Evolutionary conservation across 345 rosid species (phyloP), one percentile per base, ranked within the genome.

Genomic region (Excoecaria agallocha): DNA sequence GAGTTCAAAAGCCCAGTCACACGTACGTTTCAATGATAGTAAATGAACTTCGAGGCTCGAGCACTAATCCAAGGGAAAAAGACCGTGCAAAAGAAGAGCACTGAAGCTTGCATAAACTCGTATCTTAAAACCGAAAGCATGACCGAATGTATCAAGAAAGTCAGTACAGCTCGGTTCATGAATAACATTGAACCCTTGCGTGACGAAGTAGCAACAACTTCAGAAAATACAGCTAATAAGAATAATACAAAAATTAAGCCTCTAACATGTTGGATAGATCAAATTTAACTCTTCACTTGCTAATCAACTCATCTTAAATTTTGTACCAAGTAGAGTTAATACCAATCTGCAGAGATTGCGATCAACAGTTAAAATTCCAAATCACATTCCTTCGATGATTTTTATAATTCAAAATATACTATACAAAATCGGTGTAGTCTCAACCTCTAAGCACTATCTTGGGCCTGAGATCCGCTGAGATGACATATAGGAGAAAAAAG

Each of bases 391-490:
- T 25, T 51, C 2, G n/a, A 4, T 38, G 59, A 10, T 54, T 54
- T 56, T 25, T 25, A 46, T 63, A 72, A 74, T 59, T 52, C 56
- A 49, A 16, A 72, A 52, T 30, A 64, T 17, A 67, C 61, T 76
- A 72, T 49, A 79, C 77, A 71, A 39, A 58, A 76, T 38, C 60
- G 16, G 41, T 61, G 45, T 69, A 30, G 66, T 65, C 7, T 35
- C 8, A 51, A n/a, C n/a, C 60, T 56, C 35, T 70, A 25, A 43
- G 37, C 38, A 37, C 74, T 83, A 93, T 84, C 98, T 89, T 8
- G 97, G 98, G 5, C 98, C 98, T 3, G 97, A 94, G 56, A 94
- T 77, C 81, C 89, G 90, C 74, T 92, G 96, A 5, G 98, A 92
- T 46, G 96, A 87, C 43, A 90, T 63, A 66, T 88, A 89, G 72